phyloP scores from a whole-genome alignment of 1,284 basidiomycete species.

The Naganishia cerealis region DNA sequence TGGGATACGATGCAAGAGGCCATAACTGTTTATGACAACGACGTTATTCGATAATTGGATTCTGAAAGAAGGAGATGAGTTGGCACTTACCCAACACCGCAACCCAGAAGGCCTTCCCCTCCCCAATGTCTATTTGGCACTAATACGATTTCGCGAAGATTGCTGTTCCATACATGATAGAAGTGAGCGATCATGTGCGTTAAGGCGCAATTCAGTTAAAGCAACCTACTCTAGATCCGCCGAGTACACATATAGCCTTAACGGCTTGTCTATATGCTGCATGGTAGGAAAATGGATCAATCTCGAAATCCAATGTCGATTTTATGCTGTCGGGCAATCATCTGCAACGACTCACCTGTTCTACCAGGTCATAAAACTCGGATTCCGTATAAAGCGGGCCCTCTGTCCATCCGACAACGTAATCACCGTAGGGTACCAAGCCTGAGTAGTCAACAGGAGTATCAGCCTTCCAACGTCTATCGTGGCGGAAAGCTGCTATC shows the following conservation, averaged over 20 bases:
- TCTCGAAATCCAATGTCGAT: neutral
- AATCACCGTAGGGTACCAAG: slow-evolving; percentile 82
- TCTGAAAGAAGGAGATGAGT: neutral
- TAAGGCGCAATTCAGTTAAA: neutral
- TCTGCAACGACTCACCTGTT: slow-evolving; percentile 62
- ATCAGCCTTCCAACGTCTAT: neutral
- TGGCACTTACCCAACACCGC: slow-evolving; percentile 75
- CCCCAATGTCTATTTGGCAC: slow-evolving; percentile 95
- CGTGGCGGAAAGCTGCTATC: neutral
- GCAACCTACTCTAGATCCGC: slow-evolving; percentile 89
- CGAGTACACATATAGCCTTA: slow-evolving; percentile 93
- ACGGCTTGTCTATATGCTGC: slow-evolving; percentile 86
- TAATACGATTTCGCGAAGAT: slow-evolving; percentile 82
- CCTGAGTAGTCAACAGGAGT: slow-evolving; percentile 53
- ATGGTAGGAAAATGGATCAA: slow-evolving; percentile 32
- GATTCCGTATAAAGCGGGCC: slow-evolving; percentile 87
- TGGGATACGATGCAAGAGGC: slow-evolving; percentile 86
- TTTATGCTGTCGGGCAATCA: neutral
- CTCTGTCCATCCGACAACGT: slow-evolving; percentile 91
- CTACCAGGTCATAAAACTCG: slow-evolving; percentile 95
- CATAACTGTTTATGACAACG: slow-evolving; percentile 52
- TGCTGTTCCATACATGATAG: slow-evolving; percentile 58
- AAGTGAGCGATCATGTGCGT: neutral
- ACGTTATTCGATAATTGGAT: neutral
- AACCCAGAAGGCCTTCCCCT: slow-evolving; percentile 87